Evolutionary conservation across 148 eudicot genomes (phyloP), one percentile per base, ranked within the genome.

Genomic region (Vaccinium myrtillus): DNA sequence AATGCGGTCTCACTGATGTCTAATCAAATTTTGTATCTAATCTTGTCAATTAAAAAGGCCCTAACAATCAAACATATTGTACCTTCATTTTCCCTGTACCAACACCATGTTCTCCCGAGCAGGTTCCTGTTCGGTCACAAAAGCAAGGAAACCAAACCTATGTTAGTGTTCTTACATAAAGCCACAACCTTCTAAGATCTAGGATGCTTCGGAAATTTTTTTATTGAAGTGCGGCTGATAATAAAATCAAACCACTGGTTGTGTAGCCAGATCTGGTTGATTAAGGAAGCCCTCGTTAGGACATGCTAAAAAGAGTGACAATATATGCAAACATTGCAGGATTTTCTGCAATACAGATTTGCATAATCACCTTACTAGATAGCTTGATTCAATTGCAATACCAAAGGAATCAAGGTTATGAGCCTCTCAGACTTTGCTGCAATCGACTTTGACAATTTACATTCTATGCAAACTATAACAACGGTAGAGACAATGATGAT

Each of bases 11-110:
- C 13, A 27, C 27, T 7, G 36, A 67, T 67, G 73, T 67, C 74
- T 69, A 69, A 69, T 30, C 43, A 69, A 27, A 27, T 27, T 69
- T 27, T 69, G 18, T 27, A 25, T 65, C 71, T 65, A 25, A 67
- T 67, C 73, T 67, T 5, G 36, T 25, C 73, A 67, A 67, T 27
- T 5, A 67, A 67, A 12, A 14, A 25, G 36, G 36, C 73, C 71
- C 43, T 1, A 80, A 59, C 75, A 75, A 11, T 23, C 14, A 81
- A 10, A 19, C 55, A 10, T 23, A 56, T 15, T 49, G 39, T 89
- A 96, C 99, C 97, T 97, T 97, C 96, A 97, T 90, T 89, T 97
- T 97, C 50, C 99, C 99, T 13, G 99, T 97, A 75, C 99, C 99
- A 77, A 97, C 98, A 56, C 99, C 99, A 85, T 97, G 99, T 92